A percentile compares a stretch with the other conserved stretches of the same genome.
Evolutionary conservation across 768 basidiomycete species (phyloP).

Genomic region (Hericium alpestre): DNA sequence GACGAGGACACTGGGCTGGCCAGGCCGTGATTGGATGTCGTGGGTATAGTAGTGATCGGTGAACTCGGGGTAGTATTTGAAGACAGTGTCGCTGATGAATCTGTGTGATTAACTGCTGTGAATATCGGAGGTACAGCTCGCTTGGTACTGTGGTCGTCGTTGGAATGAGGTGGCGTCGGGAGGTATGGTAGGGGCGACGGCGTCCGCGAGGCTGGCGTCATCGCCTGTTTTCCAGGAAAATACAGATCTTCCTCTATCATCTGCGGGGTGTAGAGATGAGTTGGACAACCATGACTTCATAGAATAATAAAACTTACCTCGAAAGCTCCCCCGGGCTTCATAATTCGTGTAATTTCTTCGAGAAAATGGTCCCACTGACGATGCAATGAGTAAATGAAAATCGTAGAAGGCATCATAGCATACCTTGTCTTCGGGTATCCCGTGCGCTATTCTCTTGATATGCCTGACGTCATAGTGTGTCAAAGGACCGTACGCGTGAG

Average conservation of each 20-base stretch:
- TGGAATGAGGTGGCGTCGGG: background rate
- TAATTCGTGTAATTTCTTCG: constrained; percentile 59
- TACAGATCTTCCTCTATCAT: constrained; percentile 67
- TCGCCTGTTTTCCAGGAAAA: constrained; percentile 47
- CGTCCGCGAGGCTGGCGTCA: constrained; percentile 14
- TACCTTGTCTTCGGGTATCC: constrained; percentile 70
- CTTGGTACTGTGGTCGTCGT: background rate
- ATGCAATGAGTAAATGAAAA: background rate
- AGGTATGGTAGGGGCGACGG: constrained; percentile 4
- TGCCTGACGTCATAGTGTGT: constrained; percentile 31
- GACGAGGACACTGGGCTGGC: background rate
- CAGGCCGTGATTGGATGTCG: background rate
- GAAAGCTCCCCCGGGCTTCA: constrained; percentile 66
- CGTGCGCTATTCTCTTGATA: constrained; percentile 59
- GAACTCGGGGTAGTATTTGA: background rate
- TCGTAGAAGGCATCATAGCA: constrained; percentile 3
- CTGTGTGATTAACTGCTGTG: background rate
- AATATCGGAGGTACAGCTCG: background rate
- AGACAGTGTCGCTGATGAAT: background rate
- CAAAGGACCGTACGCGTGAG: constrained; percentile 3
- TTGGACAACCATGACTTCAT: background rate
- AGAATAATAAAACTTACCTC: constrained; percentile 36
- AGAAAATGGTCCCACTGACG: constrained; percentile 56
- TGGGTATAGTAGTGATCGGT: background rate
- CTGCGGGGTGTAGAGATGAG: constrained; percentile 20